These are phyloP conservation scores for Exophiala mesophila DNA, from an alignment of 2,329 filamentous ascomycete species.

Conservation along the genomic window DNA sequence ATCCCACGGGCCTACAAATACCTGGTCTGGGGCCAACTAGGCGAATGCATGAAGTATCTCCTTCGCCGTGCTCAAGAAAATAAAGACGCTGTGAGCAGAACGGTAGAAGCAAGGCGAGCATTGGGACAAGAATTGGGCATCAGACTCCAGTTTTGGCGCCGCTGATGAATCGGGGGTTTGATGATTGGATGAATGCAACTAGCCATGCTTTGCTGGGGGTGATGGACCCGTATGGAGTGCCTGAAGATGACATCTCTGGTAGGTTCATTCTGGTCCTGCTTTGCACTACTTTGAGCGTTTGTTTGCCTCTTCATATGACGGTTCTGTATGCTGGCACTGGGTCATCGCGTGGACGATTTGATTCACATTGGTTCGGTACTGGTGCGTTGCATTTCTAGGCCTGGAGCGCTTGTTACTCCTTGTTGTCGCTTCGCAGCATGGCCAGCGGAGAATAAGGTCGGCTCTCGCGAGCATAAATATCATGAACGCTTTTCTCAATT, in stretches of 20 bases:
- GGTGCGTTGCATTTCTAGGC: neutral
- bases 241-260: no score
- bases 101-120: conserved; percentile 47
- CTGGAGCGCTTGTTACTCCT: neutral
- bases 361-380: no score
- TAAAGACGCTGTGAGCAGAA: conserved; percentile 56
- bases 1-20: conserved; percentile 52
- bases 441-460: conserved; percentile 1
- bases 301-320: no score
- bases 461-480: conserved; percentile 6
- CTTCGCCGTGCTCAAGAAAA: conserved; percentile 56
- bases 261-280: neutral
- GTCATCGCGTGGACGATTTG: no score
- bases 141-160: conserved; percentile 25
- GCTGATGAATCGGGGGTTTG: neutral
- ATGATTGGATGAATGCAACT: conserved; percentile 11
- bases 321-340: no score
- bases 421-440: neutral
- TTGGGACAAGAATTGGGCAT: conserved; percentile 49
- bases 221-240: neutral
- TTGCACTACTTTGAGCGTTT: no score
- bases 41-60: conserved; percentile 76
- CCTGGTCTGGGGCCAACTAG: conserved; percentile 53
- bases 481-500: neutral
- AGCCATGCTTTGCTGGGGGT: neutral